Conservation (phyloP, 257 asterid species). For the Nicotiana tabacum region DNA sequence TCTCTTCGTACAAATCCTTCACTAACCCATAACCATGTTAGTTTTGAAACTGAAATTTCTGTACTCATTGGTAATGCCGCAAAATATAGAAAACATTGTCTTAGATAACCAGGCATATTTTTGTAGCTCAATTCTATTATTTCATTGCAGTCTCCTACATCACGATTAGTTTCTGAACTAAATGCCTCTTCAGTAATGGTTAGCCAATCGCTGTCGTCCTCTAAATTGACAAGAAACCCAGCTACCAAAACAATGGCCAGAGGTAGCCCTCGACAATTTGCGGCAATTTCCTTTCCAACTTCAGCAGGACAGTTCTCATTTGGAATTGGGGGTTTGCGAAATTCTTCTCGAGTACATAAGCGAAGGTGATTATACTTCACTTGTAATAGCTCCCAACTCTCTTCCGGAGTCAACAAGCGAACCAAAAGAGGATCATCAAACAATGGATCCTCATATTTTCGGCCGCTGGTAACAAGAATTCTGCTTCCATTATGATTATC, state of each 20-base stretch:
- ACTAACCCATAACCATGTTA: constrained; percentile 19
- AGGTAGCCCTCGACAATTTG: constrained; percentile 26
- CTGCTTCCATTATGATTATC: constrained; percentile 20
- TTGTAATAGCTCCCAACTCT: constrained; percentile 21
- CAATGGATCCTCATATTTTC: background rate
- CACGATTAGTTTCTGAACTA: background rate
- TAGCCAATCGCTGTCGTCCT: background rate
- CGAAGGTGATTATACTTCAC: background rate
- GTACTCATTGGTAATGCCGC: constrained; percentile 17
- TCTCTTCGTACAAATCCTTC: constrained; percentile 1
- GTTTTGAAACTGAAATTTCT: background rate
- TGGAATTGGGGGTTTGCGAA: background rate
- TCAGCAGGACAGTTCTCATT: background rate
- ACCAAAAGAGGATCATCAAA: background rate
- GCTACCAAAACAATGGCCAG: constrained; percentile 11
- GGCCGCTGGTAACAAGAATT: constrained; percentile 25
- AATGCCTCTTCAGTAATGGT: background rate
- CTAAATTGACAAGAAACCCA: too few relatives aligned
- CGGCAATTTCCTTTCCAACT: constrained; percentile 12
- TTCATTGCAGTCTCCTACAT: background rate
- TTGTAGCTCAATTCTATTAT: constrained; percentile 18
- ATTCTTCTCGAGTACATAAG: background rate
- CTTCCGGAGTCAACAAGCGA: constrained; percentile 1
- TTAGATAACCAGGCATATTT: constrained; percentile 17
- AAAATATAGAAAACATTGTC: constrained; percentile 20